phyloP scores from a whole-genome alignment of 768 basidiomycete genomes.

The Suillus subaureus region DNA sequence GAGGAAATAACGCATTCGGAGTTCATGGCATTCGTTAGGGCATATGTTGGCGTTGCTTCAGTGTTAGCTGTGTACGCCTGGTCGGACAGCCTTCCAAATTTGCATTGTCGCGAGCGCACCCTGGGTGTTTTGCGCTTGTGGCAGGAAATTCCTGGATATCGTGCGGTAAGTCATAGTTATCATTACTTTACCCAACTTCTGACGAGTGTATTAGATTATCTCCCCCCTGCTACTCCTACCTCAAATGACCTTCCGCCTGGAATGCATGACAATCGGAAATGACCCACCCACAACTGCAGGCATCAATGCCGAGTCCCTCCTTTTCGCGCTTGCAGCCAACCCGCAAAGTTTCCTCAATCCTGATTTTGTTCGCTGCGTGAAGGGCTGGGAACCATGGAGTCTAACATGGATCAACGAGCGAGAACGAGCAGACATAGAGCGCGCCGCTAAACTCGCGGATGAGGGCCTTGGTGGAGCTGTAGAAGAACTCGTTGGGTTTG shows the following conservation, averaged over 20 bases:
- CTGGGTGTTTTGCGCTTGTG: constrained; percentile 52
- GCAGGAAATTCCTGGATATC: constrained; percentile 62
- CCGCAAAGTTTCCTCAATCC: constrained; percentile 61
- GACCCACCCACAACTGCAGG: constrained; percentile 63
- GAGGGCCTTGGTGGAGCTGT: constrained; percentile 66
- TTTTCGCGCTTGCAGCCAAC: constrained; percentile 59
- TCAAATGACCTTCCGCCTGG: constrained; percentile 71
- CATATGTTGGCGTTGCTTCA: constrained; percentile 65
- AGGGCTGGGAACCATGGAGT: constrained; percentile 62
- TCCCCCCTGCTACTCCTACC: constrained; percentile 73
- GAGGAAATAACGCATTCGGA: constrained; percentile 47
- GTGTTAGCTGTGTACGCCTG: constrained; percentile 77
- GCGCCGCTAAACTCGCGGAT: constrained; percentile 67
- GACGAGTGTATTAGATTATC: constrained; percentile 52
- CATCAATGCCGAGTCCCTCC: constrained; percentile 68
- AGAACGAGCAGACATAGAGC: constrained; percentile 59
- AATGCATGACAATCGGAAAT: constrained; percentile 70
- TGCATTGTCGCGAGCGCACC: constrained; percentile 62
- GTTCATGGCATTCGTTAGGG: constrained; percentile 65
- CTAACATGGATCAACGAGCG: constrained; percentile 63
- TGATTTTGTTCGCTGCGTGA: constrained; percentile 60
- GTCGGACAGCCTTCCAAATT: constrained; percentile 75
- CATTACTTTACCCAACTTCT: constrained; percentile 11
- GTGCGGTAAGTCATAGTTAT: constrained; percentile 51
- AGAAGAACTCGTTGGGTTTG: constrained; percentile 50